These are phyloP conservation scores for Acorus calamus DNA, from an alignment of 106 monocot genomes.

Conservation along the genomic window DNA sequence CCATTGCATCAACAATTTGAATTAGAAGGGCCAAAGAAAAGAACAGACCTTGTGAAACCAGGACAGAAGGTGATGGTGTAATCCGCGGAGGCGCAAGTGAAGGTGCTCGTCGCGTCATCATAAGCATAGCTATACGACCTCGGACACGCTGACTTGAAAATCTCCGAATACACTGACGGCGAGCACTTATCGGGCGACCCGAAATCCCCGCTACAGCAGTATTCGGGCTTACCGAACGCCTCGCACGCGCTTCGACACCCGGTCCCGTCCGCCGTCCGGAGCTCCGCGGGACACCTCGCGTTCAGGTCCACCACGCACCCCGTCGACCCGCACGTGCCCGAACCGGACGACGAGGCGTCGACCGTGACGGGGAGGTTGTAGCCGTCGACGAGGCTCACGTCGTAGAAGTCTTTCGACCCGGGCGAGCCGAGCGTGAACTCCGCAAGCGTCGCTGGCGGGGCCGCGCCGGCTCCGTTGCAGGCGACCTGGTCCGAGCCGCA, in stretches of 20 bases:
- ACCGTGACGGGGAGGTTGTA: slow-evolving; percentile 38
- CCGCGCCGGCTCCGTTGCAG: slow-evolving; percentile 27
- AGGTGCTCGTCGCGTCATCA: slow-evolving; percentile 20
- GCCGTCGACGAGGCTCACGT: slow-evolving; percentile 42
- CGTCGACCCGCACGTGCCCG: slow-evolving; percentile 13
- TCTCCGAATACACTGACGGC: slow-evolving; percentile 18
- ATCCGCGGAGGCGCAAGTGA: slow-evolving; percentile 15
- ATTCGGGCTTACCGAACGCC: slow-evolving; percentile 21
- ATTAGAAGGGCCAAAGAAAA: neutral
- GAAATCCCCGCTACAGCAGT: slow-evolving; percentile 19
- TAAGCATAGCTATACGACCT: slow-evolving; percentile 22
- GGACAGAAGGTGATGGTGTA: slow-evolving; percentile 27
- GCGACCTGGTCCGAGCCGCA: slow-evolving; percentile 9
- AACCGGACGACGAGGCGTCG: neutral
- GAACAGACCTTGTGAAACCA: slow-evolving; percentile 7
- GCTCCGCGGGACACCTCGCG: slow-evolving; percentile 19
- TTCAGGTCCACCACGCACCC: slow-evolving; percentile 30
- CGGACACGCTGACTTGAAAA: slow-evolving; percentile 25
- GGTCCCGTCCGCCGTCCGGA: slow-evolving; percentile 4
- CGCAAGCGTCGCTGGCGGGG: slow-evolving; percentile 10
- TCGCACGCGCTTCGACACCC: slow-evolving; percentile 20
- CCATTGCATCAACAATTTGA: no score
- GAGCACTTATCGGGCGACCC: slow-evolving; percentile 12
- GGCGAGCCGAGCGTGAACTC: slow-evolving; percentile 37
- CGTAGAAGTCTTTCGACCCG: slow-evolving; percentile 32